phyloP scores from a whole-genome alignment of 257 asterid genomes.

The Anisodus acutangulus region DNA sequence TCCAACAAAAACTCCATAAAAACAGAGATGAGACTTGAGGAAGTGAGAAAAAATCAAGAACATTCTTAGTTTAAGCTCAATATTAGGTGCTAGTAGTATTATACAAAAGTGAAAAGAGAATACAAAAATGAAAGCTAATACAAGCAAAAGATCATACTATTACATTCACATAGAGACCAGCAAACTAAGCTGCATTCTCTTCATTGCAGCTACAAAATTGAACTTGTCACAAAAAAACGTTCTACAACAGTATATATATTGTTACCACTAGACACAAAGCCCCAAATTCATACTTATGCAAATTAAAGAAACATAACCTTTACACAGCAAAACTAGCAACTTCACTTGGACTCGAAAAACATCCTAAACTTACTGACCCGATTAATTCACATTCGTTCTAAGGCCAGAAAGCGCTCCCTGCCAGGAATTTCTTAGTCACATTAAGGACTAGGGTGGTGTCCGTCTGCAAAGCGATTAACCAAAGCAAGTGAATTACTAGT shows the following conservation, averaged over 20 bases:
- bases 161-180: neutral
- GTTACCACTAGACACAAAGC: neutral
- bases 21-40: neutral
- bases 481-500: conserved; percentile 65
- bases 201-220: neutral
- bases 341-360: neutral
- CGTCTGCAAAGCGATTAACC: conserved; percentile 56
- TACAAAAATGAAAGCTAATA: neutral
- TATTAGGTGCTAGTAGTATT: neutral
- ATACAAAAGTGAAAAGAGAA: neutral
- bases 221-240: no score
- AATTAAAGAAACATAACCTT: neutral
- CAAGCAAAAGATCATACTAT: neutral
- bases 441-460: conserved; percentile 26
- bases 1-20: no score
- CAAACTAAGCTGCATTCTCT: neutral
- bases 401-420: neutral
- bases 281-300: neutral
- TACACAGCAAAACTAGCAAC: neutral
- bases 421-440: neutral
- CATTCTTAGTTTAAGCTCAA: neutral
- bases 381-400: neutral
- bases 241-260: neutral
- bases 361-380: no score
- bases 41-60: no score